phyloP scores from a whole-genome alignment of 2,329 filamentous ascomycete species.

The Endocalyx cinctus region DNA sequence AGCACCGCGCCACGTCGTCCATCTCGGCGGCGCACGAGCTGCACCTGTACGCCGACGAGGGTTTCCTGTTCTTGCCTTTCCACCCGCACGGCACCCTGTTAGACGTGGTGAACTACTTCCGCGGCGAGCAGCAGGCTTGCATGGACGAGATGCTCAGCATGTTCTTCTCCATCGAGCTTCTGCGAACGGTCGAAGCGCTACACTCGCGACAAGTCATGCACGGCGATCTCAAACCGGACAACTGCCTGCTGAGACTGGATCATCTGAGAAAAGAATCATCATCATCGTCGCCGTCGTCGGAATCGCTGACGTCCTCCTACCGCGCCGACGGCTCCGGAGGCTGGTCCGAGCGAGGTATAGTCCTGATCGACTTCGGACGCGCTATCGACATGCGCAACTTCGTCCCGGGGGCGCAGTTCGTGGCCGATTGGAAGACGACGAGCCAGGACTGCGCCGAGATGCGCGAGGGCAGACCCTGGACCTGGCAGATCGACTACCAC shows the following conservation, averaged over 20 bases:
- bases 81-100: conserved; percentile 86
- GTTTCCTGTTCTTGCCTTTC: conserved; percentile 83
- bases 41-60: conserved; percentile 87
- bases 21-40: conserved; percentile 83
- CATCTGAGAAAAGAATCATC: conserved; percentile 24
- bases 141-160: conserved; percentile 91
- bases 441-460: conserved; percentile 92
- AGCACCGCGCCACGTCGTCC: conserved; percentile 67
- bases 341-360: conserved; percentile 76
- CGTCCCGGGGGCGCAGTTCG: conserved; percentile 70
- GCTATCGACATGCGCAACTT: conserved; percentile 92
- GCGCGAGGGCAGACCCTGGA: conserved; percentile 91
- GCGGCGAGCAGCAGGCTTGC: conserved; percentile 63
- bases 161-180: conserved; percentile 90
- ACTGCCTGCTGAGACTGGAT: conserved; percentile 84
- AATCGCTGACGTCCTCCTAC: conserved; percentile 59
- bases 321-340: conserved; percentile 67
- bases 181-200: conserved; percentile 83
- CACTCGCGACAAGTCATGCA: conserved; percentile 78
- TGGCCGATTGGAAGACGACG: conserved; percentile 91
- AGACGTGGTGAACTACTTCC: conserved; percentile 87
- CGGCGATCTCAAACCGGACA: conserved; percentile 93
- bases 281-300: conserved; percentile 8
- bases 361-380: conserved; percentile 90
- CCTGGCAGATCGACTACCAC: conserved; percentile 95